These are phyloP conservation scores for Fusarium sp. DNA, from an alignment of 2,329 filamentous ascomycete species.

Conservation along the genomic window DNA sequence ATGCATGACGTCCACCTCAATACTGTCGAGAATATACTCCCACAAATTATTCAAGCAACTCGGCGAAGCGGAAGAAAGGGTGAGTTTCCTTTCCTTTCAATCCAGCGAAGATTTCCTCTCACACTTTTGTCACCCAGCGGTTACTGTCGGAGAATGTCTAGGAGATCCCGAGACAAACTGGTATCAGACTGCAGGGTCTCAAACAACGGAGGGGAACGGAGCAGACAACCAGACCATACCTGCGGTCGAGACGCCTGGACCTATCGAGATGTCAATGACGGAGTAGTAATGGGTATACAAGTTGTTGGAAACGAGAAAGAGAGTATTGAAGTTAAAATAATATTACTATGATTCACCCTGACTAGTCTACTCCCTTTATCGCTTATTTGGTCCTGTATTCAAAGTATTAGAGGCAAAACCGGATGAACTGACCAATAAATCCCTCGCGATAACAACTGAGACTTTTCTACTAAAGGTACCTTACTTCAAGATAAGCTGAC, in stretches of 20 bases:
- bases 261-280: background rate
- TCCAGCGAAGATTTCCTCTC: too few relatives aligned
- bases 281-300: background rate
- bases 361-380: too few relatives aligned
- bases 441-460: too few relatives aligned
- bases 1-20: slow-evolving; percentile 31
- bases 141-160: slow-evolving; percentile 30
- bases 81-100: background rate
- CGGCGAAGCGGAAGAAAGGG: slow-evolving; percentile 19
- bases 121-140: background rate
- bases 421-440: too few relatives aligned
- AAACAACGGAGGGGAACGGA: slow-evolving; percentile 1
- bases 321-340: background rate
- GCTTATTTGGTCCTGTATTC: too few relatives aligned
- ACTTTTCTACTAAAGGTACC: too few relatives aligned
- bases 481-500: too few relatives aligned
- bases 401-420: too few relatives aligned
- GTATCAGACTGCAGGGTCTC: slow-evolving; percentile 7
- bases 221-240: background rate
- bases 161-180: slow-evolving; percentile 31
- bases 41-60: slow-evolving; percentile 16
- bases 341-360: too few relatives aligned
- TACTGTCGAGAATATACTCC: slow-evolving; percentile 22
- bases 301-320: accelerated
- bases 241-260: slow-evolving; percentile 8